These are phyloP conservation scores for Russula ochroleuca DNA, from an alignment of 768 basidiomycete species.

Conservation along the genomic window DNA sequence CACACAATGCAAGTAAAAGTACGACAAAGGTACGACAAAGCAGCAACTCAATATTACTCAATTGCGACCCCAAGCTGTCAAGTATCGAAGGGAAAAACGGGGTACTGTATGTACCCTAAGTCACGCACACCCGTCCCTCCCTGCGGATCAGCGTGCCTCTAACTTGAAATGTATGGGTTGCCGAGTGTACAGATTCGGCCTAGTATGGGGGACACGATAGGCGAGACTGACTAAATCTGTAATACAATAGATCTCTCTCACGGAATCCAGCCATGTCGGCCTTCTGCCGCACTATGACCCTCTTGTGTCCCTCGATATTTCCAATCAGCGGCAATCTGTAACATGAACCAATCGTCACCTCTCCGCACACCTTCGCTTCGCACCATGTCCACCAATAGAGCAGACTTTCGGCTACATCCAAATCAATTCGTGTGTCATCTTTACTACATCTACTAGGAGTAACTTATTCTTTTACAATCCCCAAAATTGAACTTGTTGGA, in stretches of 20 bases:
- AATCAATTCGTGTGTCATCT: background rate
- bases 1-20: background rate
- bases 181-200: background rate
- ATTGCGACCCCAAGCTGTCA: background rate
- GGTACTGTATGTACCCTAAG: background rate
- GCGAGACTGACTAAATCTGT: background rate
- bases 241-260: background rate
- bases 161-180: background rate
- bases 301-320: background rate
- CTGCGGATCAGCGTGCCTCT: slow-evolving; percentile 1
- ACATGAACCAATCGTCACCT: background rate
- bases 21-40: background rate
- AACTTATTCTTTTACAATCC: background rate
- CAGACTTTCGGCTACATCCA: background rate
- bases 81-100: background rate
- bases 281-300: background rate
- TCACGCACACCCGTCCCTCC: background rate
- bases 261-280: background rate
- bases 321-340: background rate
- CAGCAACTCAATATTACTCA: background rate
- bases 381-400: background rate
- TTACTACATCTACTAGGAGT: background rate
- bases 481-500: background rate
- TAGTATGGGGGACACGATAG: background rate
- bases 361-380: background rate